These are phyloP conservation scores for Lasiosphaeria miniovina DNA, from an alignment of 495 filamentous ascomycete genomes.

Conservation along the genomic window DNA sequence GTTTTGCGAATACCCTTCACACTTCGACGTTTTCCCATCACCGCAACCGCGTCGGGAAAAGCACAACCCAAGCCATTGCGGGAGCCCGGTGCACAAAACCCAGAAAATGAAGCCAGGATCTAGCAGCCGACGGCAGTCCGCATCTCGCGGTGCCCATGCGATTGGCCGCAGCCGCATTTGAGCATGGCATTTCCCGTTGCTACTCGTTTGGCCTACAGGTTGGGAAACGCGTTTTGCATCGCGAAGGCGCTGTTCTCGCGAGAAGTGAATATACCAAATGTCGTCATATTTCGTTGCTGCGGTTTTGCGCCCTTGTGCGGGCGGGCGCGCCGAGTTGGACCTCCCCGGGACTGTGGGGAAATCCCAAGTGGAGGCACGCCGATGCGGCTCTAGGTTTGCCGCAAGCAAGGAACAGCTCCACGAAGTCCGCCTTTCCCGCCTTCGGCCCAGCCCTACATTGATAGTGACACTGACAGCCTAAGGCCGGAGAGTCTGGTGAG, in stretches of 20 bases:
- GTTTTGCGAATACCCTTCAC: slow-evolving; percentile 25
- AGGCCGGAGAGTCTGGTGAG: too few relatives aligned
- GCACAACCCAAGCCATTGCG: not conserved
- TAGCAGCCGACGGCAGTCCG: not conserved
- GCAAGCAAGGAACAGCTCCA: not conserved
- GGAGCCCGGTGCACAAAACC: not conserved
- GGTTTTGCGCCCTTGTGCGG: slow-evolving; percentile 7
- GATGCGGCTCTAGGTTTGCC: slow-evolving; percentile 28
- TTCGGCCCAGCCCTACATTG: slow-evolving; percentile 11
- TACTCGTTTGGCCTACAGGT: not conserved
- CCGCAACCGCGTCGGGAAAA: slow-evolving; percentile 18
- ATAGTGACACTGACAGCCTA: too few relatives aligned
- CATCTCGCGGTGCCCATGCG: not conserved
- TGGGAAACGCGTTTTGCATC: slow-evolving; percentile 25
- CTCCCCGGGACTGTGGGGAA: slow-evolving; percentile 20
- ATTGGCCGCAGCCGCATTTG: not conserved
- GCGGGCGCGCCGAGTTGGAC: too few relatives aligned
- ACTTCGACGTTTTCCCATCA: slow-evolving; percentile 2
- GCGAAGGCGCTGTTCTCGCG: slow-evolving; percentile 18
- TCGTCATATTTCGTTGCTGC: slow-evolving; percentile 27
- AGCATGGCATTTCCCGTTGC: slow-evolving; percentile 3
- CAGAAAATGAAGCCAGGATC: not conserved
- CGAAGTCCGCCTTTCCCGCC: too few relatives aligned
- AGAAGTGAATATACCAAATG: slow-evolving; percentile 11
- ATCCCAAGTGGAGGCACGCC: slow-evolving; percentile 19